Conservation (phyloP, 2,329 filamentous ascomycete species). For the Geosmithia morbida region DNA sequence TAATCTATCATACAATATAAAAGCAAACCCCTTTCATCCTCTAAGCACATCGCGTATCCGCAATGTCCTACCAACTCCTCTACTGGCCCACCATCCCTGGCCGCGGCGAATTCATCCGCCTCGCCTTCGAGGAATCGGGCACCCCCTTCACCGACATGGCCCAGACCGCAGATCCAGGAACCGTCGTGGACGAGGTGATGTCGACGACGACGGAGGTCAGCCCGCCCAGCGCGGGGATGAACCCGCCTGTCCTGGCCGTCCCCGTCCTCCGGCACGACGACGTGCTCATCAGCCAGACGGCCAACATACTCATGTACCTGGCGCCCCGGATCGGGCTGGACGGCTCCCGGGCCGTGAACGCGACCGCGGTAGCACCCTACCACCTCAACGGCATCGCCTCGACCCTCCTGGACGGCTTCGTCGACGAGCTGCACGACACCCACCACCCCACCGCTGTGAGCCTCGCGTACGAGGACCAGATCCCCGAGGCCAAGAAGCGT, state of each 20-base stretch:
- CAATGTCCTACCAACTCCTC: constrained; percentile 40
- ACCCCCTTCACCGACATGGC: constrained; percentile 47
- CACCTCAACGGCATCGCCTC: constrained; percentile 49
- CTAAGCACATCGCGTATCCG: background rate
- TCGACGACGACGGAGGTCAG: too few species aligned
- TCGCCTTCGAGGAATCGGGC: constrained; percentile 55
- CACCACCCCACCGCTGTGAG: constrained; percentile 53
- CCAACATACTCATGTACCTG: constrained; percentile 61
- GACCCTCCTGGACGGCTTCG: constrained; percentile 56
- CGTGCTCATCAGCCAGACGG: constrained; percentile 52
- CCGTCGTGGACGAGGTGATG: too few species aligned
- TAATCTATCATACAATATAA: too few species aligned
- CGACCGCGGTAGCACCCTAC: too few species aligned
- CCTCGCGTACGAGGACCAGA: constrained; percentile 64
- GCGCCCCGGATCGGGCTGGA: constrained; percentile 45
- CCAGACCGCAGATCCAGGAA: constrained; percentile 15
- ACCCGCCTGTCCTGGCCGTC: constrained; percentile 52
- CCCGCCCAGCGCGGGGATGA: too few species aligned
- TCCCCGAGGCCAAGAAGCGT: constrained; percentile 44
- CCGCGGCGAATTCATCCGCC: constrained; percentile 59
- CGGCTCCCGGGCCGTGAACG: too few species aligned
- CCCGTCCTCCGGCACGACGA: constrained; percentile 50
- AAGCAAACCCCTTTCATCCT: background rate
- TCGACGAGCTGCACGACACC: constrained; percentile 59
- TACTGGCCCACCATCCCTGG: constrained; percentile 63